Evolutionary conservation across 805 yeast genomes (phyloP), one percentile per base, ranked within the genome.

Genomic region (Ogataea methylovora): DNA sequence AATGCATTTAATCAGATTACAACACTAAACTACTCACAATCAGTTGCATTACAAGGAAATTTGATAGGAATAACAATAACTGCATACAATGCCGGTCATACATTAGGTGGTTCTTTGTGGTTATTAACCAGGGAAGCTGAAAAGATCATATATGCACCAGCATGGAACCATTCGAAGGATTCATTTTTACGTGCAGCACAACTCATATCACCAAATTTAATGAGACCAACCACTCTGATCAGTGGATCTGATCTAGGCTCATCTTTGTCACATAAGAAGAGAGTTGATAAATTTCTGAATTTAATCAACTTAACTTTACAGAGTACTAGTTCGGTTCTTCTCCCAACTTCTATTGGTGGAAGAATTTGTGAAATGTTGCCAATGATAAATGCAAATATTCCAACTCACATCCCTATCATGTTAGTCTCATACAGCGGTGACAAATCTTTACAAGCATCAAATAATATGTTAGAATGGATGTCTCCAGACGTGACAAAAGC

Each of bases 381-480:
- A 9, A 24, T 51, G 14, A 33, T 52, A 12, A 48, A 47, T 27
- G 44, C 43, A 17, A 37, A 35, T 8, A 43, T 53, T 9, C 40
- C 48, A 10, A 29, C 33, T 8, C 44, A 44, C 11, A 71, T 79
- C 10, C 95, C 95, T 0, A 77, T 92, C 8, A 63, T 84, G 23
- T 67, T 86, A 37, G 60, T 84, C n/a, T 76, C 94, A 3, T 79
- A 76, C 46, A 78, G 87, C 0, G 94, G 92, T 18, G 75, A 86
- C 3, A 77, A 90, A 48, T 69, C 81, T 4, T 56, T 92, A 37
- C 71, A 81, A 18, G 85, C 83, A 51, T 95, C 97, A 0, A 74
- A 85, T 11, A 82, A 87, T 36, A 83, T 92, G 80, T 60, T 90
- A 20, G 98, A 92, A 61, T 92, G 97, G 97, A 82, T 92, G 87